phyloP scores from a whole-genome alignment of 805 yeast genomes.

The Suhomyces kilbournensis region DNA sequence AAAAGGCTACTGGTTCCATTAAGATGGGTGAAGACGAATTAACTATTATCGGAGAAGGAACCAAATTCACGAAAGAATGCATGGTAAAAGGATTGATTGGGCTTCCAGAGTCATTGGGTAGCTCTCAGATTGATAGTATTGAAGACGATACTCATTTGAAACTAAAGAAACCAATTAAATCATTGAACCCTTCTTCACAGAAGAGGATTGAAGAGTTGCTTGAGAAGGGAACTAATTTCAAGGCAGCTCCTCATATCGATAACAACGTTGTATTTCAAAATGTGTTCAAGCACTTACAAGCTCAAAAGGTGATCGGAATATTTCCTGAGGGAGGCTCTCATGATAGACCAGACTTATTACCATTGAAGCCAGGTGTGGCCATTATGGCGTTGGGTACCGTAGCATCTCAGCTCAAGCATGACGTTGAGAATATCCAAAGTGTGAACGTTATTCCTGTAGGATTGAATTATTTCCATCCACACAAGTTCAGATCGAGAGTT shows the following conservation, averaged over 20 bases:
- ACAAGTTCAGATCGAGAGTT: constrained; percentile 39
- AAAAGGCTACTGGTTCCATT: constrained; percentile 29
- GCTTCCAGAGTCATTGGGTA: constrained; percentile 34
- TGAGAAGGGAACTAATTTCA: constrained; percentile 28
- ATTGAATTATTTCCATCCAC: constrained; percentile 41
- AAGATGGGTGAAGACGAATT: constrained; percentile 15
- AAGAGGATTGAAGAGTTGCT: constrained; percentile 14
- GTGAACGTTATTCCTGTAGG: constrained; percentile 41
- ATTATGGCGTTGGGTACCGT: constrained; percentile 44
- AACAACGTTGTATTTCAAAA: constrained; percentile 33
- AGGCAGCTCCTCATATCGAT: constrained; percentile 40
- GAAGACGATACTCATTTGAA: constrained; percentile 29
- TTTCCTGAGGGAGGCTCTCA: constrained; percentile 47
- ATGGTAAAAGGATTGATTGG: constrained; percentile 36
- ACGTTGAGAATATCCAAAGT: constrained; percentile 12
- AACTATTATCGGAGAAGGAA: constrained; percentile 31
- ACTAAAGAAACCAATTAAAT: constrained; percentile 24
- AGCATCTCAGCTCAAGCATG: constrained; percentile 21
- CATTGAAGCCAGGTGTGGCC: constrained; percentile 45
- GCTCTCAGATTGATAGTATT: constrained; percentile 27
- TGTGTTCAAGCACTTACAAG: constrained; percentile 37
- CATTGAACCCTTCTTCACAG: constrained; percentile 12
- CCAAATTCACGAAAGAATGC: constrained; percentile 33
- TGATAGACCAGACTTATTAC: constrained; percentile 40
- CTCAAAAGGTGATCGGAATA: constrained; percentile 34